Evolutionary conservation across 495 filamentous ascomycete species (phyloP).

Genomic region (Penicillium coprophilum): DNA sequence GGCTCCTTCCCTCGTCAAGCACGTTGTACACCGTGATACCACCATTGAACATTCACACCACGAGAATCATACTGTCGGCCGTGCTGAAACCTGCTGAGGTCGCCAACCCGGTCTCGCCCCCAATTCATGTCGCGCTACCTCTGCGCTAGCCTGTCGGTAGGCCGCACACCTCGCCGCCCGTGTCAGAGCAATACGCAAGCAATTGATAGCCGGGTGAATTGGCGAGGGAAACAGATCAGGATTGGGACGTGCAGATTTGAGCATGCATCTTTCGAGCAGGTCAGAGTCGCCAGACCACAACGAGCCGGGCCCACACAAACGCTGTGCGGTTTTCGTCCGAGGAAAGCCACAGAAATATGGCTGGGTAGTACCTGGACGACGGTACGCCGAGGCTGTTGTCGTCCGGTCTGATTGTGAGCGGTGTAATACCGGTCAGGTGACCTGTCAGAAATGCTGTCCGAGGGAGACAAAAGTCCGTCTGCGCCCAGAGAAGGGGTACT

Average conservation of each 20-base stretch:
- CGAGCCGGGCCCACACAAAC: neutral
- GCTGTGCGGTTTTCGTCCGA: neutral
- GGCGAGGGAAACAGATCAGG: neutral
- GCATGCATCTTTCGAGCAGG: neutral
- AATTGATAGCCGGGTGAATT: neutral
- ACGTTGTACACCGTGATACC: neutral
- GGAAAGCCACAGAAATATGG: neutral
- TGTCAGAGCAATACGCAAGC: neutral
- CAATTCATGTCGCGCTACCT: neutral
- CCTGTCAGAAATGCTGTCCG: neutral
- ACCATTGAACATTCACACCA: neutral
- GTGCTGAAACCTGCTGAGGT: neutral
- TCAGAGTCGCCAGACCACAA: neutral
- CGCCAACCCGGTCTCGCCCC: neutral
- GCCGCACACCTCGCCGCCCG: neutral
- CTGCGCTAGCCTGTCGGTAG: neutral
- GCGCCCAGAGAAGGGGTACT: neutral
- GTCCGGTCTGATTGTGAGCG: neutral
- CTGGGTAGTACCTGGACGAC: neutral
- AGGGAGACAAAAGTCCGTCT: neutral
- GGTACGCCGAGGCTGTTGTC: neutral
- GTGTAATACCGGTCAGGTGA: neutral
- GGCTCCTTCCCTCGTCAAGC: neutral
- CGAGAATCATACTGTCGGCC: neutral
- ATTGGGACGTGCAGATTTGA: neutral